These are phyloP conservation scores for Akanthomyces uredinophilus DNA, from an alignment of 2,329 filamentous ascomycete species.

Conservation along the genomic window DNA sequence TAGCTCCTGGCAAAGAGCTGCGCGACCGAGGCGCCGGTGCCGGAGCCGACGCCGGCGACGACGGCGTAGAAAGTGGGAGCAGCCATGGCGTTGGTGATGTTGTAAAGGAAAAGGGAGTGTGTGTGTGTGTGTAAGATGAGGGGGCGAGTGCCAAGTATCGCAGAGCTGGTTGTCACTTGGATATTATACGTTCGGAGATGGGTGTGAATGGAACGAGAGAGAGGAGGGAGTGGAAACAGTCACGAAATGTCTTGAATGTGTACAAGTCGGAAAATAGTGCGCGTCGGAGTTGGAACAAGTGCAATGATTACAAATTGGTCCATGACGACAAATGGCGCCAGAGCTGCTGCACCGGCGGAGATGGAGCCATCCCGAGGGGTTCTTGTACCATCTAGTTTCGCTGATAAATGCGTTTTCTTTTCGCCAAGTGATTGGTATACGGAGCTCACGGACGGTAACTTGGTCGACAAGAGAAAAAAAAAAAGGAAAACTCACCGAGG, in stretches of 20 bases:
- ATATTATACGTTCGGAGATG: too few relatives aligned
- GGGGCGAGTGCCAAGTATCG: too few relatives aligned
- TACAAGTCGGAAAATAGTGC: neutral
- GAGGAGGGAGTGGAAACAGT: too few relatives aligned
- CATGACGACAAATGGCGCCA: constrained; percentile 12
- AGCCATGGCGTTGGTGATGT: constrained; percentile 22
- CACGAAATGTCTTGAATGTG: neutral
- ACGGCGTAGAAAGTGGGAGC: constrained; percentile 55
- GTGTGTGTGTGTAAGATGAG: too few relatives aligned
- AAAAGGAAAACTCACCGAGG: neutral
- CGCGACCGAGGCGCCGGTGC: constrained; percentile 51
- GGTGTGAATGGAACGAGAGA: too few relatives aligned
- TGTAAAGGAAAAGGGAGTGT: too few relatives aligned
- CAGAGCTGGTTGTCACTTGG: too few relatives aligned
- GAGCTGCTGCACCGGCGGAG: neutral
- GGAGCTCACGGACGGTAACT: too few relatives aligned
- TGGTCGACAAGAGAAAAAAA: too few relatives aligned
- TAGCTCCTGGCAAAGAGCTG: constrained; percentile 60
- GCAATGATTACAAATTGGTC: constrained; percentile 9
- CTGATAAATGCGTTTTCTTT: constrained; percentile 6
- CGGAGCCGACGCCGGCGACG: constrained; percentile 67
- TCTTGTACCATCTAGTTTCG: constrained; percentile 2
- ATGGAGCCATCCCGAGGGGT: neutral
- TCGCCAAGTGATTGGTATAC: too few relatives aligned
- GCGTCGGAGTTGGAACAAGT: neutral